Conservation (phyloP, 2,329 filamentous ascomycete genomes). For the Fusarium armeniacum region DNA sequence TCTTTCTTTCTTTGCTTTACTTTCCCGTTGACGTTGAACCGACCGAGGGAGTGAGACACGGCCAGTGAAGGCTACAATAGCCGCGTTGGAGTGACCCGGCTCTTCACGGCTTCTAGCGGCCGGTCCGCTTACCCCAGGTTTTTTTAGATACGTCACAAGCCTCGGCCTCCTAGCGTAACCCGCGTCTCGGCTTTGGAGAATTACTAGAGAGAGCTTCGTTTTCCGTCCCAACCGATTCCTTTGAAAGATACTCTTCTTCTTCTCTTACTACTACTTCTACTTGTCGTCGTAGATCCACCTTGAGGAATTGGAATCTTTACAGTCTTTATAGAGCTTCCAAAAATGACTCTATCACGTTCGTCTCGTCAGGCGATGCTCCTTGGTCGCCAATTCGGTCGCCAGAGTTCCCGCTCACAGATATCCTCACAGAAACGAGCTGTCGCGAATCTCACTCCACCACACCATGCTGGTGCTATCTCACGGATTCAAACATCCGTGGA, state of each 20-base stretch:
- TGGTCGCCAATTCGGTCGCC: slow-evolving; percentile 53
- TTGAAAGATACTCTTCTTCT: slow-evolving; percentile 29
- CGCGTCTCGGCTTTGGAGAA: slow-evolving; percentile 37
- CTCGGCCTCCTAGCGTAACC: slow-evolving; percentile 44
- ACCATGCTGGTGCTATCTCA: slow-evolving; percentile 87
- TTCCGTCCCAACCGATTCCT: slow-evolving; percentile 5
- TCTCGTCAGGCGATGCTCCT: slow-evolving; percentile 62
- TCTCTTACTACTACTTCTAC: slow-evolving; percentile 12
- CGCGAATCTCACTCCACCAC: slow-evolving; percentile 83
- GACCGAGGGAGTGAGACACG: slow-evolving; percentile 41
- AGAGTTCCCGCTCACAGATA: slow-evolving; percentile 55
- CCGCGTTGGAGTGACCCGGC: slow-evolving; percentile 33
- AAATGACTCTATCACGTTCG: slow-evolving; percentile 64
- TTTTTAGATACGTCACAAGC: slow-evolving; percentile 48
- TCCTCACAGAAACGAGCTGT: slow-evolving; percentile 59
- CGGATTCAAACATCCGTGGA: slow-evolving; percentile 83
- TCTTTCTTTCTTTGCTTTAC: slow-evolving; percentile 3
- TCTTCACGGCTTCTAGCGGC: slow-evolving; percentile 45
- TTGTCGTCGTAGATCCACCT: neutral
- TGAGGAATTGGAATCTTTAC: slow-evolving; percentile 8
- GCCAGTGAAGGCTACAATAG: slow-evolving; percentile 42
- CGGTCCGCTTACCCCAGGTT: slow-evolving; percentile 49
- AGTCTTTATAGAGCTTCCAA: slow-evolving; percentile 11
- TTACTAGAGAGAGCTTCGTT: slow-evolving; percentile 19
- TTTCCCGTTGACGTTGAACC: neutral